Conservation (phyloP, 129 eudicot species). For the Silybum marianum region DNA sequence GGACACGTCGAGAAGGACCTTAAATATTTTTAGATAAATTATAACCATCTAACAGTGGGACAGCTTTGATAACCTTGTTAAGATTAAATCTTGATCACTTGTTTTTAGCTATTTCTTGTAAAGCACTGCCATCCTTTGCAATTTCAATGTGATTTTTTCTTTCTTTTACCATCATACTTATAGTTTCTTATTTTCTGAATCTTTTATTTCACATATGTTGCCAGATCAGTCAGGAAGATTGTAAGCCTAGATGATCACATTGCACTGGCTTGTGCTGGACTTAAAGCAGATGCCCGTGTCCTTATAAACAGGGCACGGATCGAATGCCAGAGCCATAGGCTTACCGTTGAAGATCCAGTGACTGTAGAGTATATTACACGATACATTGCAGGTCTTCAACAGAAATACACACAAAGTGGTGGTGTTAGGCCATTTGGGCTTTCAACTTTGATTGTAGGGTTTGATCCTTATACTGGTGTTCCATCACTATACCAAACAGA, state of each 20-base stretch:
- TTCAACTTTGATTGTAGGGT: constrained; percentile 86
- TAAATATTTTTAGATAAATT: no score
- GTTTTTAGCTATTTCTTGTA: not conserved
- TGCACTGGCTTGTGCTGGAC: constrained; percentile 95
- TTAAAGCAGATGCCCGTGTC: constrained; percentile 95
- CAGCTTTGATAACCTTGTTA: not conserved
- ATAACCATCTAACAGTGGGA: not conserved
- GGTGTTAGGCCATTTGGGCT: constrained; percentile 97
- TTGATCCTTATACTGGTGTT: constrained; percentile 74
- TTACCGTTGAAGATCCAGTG: constrained; percentile 87
- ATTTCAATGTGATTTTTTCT: not conserved
- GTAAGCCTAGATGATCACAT: constrained; percentile 81
- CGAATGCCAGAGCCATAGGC: constrained; percentile 90
- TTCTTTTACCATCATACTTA: not conserved
- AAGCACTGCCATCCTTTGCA: not conserved
- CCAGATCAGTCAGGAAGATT: constrained; percentile 88
- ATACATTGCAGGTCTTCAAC: constrained; percentile 94
- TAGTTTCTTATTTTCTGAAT: not conserved
- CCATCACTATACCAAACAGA: constrained; percentile 94
- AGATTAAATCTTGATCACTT: not conserved
- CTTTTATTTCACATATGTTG: constrained; percentile 10
- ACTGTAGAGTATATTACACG: constrained; percentile 91
- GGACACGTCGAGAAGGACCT: not conserved
- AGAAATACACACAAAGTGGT: constrained; percentile 94
- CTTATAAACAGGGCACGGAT: constrained; percentile 80